Percentiles rank a stretch among this genome's conserved stretches.
Evolutionary conservation across 352 stramenopile species (phyloP).

Genomic region (Phytophthora boehmeriae): DNA sequence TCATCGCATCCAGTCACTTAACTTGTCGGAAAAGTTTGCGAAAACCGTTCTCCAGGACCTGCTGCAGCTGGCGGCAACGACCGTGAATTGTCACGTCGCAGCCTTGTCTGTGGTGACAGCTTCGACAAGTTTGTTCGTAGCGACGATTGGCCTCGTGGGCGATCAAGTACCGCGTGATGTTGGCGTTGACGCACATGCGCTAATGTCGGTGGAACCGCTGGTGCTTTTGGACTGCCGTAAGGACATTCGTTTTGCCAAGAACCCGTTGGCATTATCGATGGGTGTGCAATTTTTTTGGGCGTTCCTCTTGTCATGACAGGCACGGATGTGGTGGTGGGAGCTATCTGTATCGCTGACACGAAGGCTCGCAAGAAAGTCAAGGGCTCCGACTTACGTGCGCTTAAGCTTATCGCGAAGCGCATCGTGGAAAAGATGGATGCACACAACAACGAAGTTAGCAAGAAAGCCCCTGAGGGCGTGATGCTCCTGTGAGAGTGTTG

Average conservation of each 20-base stretch:
- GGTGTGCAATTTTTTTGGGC: slow-evolving; percentile 83
- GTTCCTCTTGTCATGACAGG: slow-evolving; percentile 76
- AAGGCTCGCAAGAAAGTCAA: slow-evolving; percentile 67
- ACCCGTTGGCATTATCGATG: slow-evolving; percentile 72
- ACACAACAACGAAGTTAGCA: slow-evolving; percentile 37
- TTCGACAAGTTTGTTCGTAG: slow-evolving; percentile 77
- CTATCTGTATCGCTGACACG: slow-evolving; percentile 74
- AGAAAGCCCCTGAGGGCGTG: slow-evolving; percentile 37
- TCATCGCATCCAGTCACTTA: slow-evolving; percentile 63
- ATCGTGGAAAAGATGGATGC: slow-evolving; percentile 81
- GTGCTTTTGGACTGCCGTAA: slow-evolving; percentile 75
- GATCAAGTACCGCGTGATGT: slow-evolving; percentile 83
- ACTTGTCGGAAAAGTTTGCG: slow-evolving; percentile 80
- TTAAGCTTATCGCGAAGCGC: slow-evolving; percentile 69
- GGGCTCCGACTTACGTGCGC: slow-evolving; percentile 64
- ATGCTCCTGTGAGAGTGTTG: slow-evolving; percentile 36
- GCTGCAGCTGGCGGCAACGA: slow-evolving; percentile 73
- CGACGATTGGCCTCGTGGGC: slow-evolving; percentile 71
- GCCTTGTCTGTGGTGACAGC: slow-evolving; percentile 74
- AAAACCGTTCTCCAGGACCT: slow-evolving; percentile 76
- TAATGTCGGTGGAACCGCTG: slow-evolving; percentile 78
- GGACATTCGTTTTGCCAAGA: slow-evolving; percentile 82
- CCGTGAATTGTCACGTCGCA: slow-evolving; percentile 71
- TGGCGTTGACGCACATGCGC: slow-evolving; percentile 70
- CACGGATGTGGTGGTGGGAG: slow-evolving; percentile 65